Base-by-base conservation (phyloP, 2,329 filamentous ascomycete genomes). In the Fusarium dimerum region DNA sequence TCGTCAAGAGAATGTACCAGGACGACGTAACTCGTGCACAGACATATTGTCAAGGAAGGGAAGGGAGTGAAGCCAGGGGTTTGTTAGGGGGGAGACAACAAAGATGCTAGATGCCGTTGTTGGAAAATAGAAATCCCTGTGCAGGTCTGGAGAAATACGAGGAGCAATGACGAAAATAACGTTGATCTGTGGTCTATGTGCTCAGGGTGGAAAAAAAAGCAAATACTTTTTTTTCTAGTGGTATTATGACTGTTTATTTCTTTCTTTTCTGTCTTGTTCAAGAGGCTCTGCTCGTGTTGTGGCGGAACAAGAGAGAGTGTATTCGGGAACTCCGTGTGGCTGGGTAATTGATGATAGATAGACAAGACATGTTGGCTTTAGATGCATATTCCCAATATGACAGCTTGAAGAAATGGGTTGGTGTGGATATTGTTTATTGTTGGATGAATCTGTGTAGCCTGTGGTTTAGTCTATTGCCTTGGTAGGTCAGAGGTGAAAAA, bases 241-340 rank as follows among this genome's bases (percentile, higher is more conserved):
- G 17, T 16, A 3, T 40, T 17, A n/a, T 40, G 39, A 10, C 17
- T 17, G 39, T 40, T 9, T 16, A 15, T 17, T 9, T 40, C 4
- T 16, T 12, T 40, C 4, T 6, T 13, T 40, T 10, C n/a, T 20
- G 39, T 40, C 13, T 20, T 20, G 13, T 10, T 16, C n/a, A 40
- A 41, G 43, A 43, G 43, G 51, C 47, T 52, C 47, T 51, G 41
- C 47, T 40, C 39, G 39, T 40, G 48, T 50, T 49, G 51, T 43
- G 50, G 43, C 32, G 45, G 43, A 52, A 50, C 51, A 61, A 50
- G 51, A 42, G 55, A 47, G 32, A 36, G 32, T 6, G 13, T 11
- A 11, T 12, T 51, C 59, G 59, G 61, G 17, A 46, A 60, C 59
- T 36, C 61, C 61, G 61, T 64, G 50, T 52, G 57, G 57, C 52